Conservation (phyloP, 768 basidiomycete species). For the Daedalea quercina region DNA sequence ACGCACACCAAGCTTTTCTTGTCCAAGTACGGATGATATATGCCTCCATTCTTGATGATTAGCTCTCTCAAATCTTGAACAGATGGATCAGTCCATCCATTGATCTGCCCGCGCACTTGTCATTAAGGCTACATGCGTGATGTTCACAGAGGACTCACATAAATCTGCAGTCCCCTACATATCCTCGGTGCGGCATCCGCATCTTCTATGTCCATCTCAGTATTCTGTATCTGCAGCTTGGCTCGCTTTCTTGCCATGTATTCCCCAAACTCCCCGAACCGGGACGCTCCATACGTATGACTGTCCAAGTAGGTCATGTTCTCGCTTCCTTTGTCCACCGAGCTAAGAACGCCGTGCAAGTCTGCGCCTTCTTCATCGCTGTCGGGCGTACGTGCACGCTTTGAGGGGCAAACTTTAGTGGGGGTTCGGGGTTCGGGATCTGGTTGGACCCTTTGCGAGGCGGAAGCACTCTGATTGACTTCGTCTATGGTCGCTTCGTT, state of each 20-base stretch:
- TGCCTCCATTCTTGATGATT: conserved; percentile 77
- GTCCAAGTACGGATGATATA: conserved; percentile 79
- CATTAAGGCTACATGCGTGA: not conserved
- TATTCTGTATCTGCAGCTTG: conserved; percentile 82
- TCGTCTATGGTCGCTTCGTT: conserved; percentile 40
- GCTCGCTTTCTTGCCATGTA: conserved; percentile 90
- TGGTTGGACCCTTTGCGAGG: not conserved
- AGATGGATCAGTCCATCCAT: conserved; percentile 85
- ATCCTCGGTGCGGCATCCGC: conserved; percentile 38
- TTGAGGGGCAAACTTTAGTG: conserved; percentile 29
- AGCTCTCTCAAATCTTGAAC: conserved; percentile 78
- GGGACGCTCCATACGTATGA: conserved; percentile 64
- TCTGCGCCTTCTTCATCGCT: conserved; percentile 13
- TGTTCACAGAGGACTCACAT: conserved; percentile 74
- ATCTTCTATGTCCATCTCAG: conserved; percentile 24
- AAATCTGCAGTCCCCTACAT: conserved; percentile 71
- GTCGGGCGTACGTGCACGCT: conserved; percentile 29
- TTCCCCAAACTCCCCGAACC: conserved; percentile 79
- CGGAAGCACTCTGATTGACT: not conserved
- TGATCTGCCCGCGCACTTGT: conserved; percentile 51
- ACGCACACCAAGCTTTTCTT: conserved; percentile 69
- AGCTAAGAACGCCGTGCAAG: conserved; percentile 7
- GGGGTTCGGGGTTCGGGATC: conserved; percentile 7
- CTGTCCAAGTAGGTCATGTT: conserved; percentile 13
- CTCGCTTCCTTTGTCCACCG: conserved; percentile 8